Percentiles rank a stretch among this genome's conserved stretches.
These are phyloP conservation scores for Astrothelium macrocarpum DNA, from an alignment of 495 filamentous ascomycete species.

Conservation along the genomic window DNA sequence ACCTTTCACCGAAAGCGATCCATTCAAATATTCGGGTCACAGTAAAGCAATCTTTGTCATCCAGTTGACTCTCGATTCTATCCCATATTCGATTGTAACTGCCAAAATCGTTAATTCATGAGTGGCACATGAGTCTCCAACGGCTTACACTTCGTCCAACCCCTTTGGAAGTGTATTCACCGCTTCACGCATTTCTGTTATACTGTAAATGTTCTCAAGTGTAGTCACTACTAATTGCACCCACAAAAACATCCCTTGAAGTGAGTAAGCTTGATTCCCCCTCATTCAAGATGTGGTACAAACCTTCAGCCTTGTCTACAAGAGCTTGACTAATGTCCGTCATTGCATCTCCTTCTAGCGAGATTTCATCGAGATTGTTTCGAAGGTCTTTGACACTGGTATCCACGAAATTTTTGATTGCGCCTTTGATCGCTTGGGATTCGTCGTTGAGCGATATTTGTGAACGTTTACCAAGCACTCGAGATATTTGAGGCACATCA, in stretches of 20 bases:
- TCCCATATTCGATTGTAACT: not conserved
- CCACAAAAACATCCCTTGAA: not conserved
- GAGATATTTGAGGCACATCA: not conserved
- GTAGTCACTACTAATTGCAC: not conserved
- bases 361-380: not conserved
- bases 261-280: not conserved
- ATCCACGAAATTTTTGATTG: not conserved
- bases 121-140: not conserved
- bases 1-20: not conserved
- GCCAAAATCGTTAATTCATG: not conserved
- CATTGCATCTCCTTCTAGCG: not conserved
- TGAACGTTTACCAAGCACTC: not conserved
- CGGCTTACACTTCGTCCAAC: not conserved
- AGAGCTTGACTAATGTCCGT: not conserved
- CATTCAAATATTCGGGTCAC: not conserved
- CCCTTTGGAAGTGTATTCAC: not conserved
- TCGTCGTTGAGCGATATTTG: not conserved
- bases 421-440: not conserved
- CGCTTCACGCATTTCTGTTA: not conserved
- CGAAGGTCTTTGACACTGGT: not conserved
- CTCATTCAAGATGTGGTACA: not conserved
- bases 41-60: not conserved
- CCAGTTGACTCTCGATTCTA: not conserved
- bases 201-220: not conserved
- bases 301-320: constrained; percentile 2